Evolutionary conservation across 2,329 filamentous ascomycete species (phyloP).

Genomic region (Simplicillium sp.): DNA sequence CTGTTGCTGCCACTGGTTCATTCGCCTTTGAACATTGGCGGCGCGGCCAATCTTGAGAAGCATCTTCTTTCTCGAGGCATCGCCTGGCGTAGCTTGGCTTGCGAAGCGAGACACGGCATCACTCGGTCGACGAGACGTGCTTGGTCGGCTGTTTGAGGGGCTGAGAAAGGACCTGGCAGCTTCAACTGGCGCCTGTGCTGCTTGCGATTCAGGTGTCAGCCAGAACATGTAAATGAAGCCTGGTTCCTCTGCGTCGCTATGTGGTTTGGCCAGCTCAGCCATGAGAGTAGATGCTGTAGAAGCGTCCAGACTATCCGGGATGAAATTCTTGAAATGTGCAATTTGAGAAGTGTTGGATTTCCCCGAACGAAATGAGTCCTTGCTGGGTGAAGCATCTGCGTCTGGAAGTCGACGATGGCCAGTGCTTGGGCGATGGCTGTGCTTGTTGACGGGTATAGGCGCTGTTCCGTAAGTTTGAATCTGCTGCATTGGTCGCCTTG

Average conservation of each 20-base stretch:
- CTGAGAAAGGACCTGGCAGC: slow-evolving; percentile 48
- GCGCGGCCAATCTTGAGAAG: slow-evolving; percentile 59
- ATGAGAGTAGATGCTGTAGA: slow-evolving; percentile 62
- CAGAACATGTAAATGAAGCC: slow-evolving; percentile 99
- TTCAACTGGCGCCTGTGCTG: slow-evolving; percentile 45
- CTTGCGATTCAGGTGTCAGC: slow-evolving; percentile 59
- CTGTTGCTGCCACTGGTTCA: slow-evolving; percentile 90
- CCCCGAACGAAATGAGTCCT: slow-evolving; percentile 17
- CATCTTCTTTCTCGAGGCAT: slow-evolving; percentile 46
- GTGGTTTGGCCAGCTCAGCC: slow-evolving; percentile 65
- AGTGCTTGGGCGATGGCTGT: slow-evolving; percentile 9
- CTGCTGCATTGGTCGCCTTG: slow-evolving; percentile 35
- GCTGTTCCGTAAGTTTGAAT: slow-evolving; percentile 9
- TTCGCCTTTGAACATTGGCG: slow-evolving; percentile 77
- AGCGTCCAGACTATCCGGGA: slow-evolving; percentile 58
- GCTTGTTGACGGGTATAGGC: slow-evolving; percentile 10
- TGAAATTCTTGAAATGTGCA: slow-evolving; percentile 36
- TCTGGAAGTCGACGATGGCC: slow-evolving; percentile 7
- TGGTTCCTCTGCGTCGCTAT: slow-evolving; percentile 57
- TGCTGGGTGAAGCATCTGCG: slow-evolving; percentile 18
- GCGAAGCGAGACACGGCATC: slow-evolving; percentile 46
- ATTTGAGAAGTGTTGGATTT: slow-evolving; percentile 22
- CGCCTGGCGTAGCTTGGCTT: slow-evolving; percentile 12
- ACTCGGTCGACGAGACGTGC: slow-evolving; percentile 36
- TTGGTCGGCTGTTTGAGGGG: slow-evolving; percentile 32